Conservation (phyloP, 495 filamentous ascomycete genomes). For the Amphirosellinia nigrospora region DNA sequence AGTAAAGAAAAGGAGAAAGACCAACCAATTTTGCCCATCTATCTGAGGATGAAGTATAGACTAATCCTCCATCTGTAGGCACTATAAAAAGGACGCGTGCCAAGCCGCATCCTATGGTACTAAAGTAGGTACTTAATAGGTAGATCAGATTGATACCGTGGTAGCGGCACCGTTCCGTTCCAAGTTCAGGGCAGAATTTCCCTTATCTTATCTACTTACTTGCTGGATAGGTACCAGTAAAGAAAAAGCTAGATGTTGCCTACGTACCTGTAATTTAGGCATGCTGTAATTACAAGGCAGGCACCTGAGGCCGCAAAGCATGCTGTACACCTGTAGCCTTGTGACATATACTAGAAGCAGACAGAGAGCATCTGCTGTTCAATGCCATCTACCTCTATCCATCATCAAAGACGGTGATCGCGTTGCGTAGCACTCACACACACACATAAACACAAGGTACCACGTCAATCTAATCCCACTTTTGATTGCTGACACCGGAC, state of each 20-base stretch:
- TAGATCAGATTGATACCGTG: slow-evolving; percentile 5
- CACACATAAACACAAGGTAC: slow-evolving; percentile 5
- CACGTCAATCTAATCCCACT: slow-evolving; percentile 14
- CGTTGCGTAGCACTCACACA: neutral
- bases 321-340: neutral
- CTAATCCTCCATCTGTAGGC: neutral
- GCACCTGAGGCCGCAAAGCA: neutral
- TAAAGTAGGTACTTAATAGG: neutral
- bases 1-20: neutral
- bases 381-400: neutral
- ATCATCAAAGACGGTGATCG: neutral
- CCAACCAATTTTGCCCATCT: slow-evolving; percentile 2
- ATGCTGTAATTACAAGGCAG: neutral
- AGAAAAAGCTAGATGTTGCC: neutral
- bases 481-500: slow-evolving; percentile 20
- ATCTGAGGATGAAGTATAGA: neutral
- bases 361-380: neutral
- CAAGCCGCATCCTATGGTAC: neutral
- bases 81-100: neutral
- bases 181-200: neutral
- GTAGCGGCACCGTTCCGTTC: neutral
- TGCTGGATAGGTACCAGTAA: neutral
- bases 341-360: neutral
- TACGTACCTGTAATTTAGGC: too few relatives aligned
- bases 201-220: slow-evolving; percentile 15